Conservation (phyloP, 495 filamentous ascomycete species). For the Venustampulla echinocandica region DNA sequence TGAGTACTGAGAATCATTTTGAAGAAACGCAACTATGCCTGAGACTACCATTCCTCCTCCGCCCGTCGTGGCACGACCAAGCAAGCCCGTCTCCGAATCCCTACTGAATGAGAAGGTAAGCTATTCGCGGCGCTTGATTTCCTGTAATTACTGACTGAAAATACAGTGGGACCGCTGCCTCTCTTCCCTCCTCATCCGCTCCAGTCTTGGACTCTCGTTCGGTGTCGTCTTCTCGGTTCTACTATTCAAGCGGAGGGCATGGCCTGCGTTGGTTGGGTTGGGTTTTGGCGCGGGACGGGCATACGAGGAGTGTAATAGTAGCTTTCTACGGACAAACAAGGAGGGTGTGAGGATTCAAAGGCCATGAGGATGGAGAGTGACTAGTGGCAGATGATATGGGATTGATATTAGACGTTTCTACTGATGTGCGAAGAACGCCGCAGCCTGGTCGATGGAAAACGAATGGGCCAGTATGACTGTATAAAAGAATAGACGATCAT, state of each 20-base stretch:
- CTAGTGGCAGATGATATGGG: too few relatives aligned
- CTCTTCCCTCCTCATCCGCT: constrained; percentile 92
- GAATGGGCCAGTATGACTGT: too few relatives aligned
- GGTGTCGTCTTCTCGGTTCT: constrained; percentile 97
- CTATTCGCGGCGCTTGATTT: not conserved
- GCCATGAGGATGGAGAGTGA: constrained; percentile 12
- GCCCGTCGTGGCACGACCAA: constrained; percentile 40
- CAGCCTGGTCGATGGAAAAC: too few relatives aligned
- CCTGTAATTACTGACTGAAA: not conserved
- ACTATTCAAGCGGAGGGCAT: constrained; percentile 92
- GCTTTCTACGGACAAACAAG: constrained; percentile 33
- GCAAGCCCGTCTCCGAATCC: constrained; percentile 83
- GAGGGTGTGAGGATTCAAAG: constrained; percentile 19
- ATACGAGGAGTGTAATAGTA: constrained; percentile 83
- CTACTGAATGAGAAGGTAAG: constrained; percentile 91
- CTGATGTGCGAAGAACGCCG: too few relatives aligned
- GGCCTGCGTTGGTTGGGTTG: constrained; percentile 85
- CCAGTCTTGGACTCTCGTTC: constrained; percentile 85
- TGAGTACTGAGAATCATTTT: too few relatives aligned
- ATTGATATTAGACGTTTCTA: too few relatives aligned
- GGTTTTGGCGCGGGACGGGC: constrained; percentile 94
- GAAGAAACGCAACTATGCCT: constrained; percentile 12
- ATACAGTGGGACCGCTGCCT: constrained; percentile 93
- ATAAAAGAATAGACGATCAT: too few relatives aligned
- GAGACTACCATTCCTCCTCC: constrained; percentile 32